Evolutionary conservation across 768 basidiomycete species (phyloP).

Genomic region (Cystobasidium ongulense): DNA sequence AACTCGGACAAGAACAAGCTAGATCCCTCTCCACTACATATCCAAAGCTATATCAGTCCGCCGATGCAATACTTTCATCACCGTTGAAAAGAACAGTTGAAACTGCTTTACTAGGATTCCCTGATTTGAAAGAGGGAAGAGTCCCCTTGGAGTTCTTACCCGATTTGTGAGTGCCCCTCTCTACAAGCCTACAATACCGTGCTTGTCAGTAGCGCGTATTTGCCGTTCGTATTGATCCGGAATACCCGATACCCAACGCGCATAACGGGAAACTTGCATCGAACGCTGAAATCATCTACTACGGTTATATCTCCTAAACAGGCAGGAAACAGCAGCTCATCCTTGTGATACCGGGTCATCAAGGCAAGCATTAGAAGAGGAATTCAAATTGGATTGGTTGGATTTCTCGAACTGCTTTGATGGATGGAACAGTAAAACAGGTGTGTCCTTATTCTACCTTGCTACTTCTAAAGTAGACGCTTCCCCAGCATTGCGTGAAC

Average conservation of each 20-base stretch:
- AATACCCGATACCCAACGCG: no score
- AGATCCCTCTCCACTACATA: neutral
- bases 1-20: neutral
- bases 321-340: conserved; percentile 17
- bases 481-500: neutral
- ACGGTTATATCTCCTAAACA: no score
- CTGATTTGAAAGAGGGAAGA: neutral
- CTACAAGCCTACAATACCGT: neutral
- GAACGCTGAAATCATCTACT: no score
- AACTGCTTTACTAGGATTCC: conserved; percentile 1
- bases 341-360: conserved; percentile 13
- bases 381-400: neutral
- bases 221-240: no score
- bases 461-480: no score
- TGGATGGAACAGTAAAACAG: conserved; percentile 2
- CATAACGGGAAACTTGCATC: no score
- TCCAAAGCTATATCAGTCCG: neutral
- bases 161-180: conserved; percentile 8
- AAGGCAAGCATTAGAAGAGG: neutral
- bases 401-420: conserved; percentile 12
- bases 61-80: neutral
- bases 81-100: conserved; percentile 1
- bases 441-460: no score
- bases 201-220: no score
- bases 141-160: neutral